Evolutionary conservation across 345 rosid genomes (phyloP), one percentile per base, ranked within the genome.

Genomic region (Salix exigua): DNA sequence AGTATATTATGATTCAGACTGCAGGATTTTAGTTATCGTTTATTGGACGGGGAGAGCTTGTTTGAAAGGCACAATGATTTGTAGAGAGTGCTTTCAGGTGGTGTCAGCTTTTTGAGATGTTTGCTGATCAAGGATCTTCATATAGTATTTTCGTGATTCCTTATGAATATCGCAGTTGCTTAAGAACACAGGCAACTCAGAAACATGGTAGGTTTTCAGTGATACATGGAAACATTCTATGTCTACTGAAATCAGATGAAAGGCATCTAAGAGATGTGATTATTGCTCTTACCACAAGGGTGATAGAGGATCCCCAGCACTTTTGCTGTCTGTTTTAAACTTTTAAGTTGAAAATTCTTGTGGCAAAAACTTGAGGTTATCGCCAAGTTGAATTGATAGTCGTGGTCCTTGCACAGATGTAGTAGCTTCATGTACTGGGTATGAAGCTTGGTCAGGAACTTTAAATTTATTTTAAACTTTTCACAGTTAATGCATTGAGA

Each of bases 221-320:
- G 44, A 55, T 28, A 30, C 19, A 11, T 42, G 53, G 44, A 33
- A 73, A 72, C 28, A 19, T 31, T 78, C 70, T 69, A 62, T 73
- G 44, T 35, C 70, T n/a, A 10, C 63, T 23, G 63, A 23, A 58
- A 51, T 7, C 58, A 7, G 58, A 51, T 51, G 58, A 51, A 51
- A 6, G 58, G 61, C 14, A 1, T 44, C n/a, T 61, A 66, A 50
- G n/a, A 46, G 70, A 50, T 64, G 38, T n/a, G 30, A 67, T 58
- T 37, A 16, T 74, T 53, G 40, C 30, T 75, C 23, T 50, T 53
- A n/a, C 50, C n/a, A 62, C 31, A 21, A 60, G 53, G 80, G 60
- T 72, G 66, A 70, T 75, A 66, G 77, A 68, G 53, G 42, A 68
- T 75, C 61, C 50, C n/a, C 8, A 23, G 31, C 31, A 42, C 16